phyloP scores from a whole-genome alignment of 805 yeast genomes.

The Candida germanica region DNA sequence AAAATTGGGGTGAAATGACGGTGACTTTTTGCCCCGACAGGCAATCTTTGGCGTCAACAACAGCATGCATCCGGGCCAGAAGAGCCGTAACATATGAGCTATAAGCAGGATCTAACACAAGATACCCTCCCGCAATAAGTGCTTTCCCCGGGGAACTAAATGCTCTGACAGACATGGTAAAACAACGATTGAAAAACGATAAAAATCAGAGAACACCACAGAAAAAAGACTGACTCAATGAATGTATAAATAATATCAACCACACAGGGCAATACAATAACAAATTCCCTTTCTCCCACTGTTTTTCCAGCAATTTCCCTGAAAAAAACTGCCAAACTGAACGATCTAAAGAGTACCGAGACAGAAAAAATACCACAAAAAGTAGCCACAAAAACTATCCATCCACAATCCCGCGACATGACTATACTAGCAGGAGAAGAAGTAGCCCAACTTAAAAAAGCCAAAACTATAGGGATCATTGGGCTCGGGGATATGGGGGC shows the following conservation, averaged over 20 bases:
- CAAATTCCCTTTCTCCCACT: too few relatives aligned
- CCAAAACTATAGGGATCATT: slow-evolving; percentile 77
- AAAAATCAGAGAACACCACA: too few relatives aligned
- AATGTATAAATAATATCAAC: too few relatives aligned
- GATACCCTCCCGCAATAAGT: slow-evolving; percentile 88
- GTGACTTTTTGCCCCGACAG: slow-evolving; percentile 23
- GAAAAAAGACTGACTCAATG: too few relatives aligned
- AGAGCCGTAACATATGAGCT: slow-evolving; percentile 81
- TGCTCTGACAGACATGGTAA: slow-evolving; percentile 26
- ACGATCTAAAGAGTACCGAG: too few relatives aligned
- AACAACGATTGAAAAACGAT: too few relatives aligned
- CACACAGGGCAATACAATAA: too few relatives aligned
- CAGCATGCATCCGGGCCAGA: slow-evolving; percentile 86
- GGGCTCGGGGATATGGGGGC: slow-evolving; percentile 98
- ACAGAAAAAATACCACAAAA: too few relatives aligned
- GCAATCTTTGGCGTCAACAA: slow-evolving; percentile 27
- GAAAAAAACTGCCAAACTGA: too few relatives aligned
- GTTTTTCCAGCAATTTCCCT: too few relatives aligned
- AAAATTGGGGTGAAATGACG: slow-evolving; percentile 76
- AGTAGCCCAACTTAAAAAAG: slow-evolving; percentile 13
- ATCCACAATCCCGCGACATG: slow-evolving; percentile 72
- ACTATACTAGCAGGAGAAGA: slow-evolving; percentile 32
- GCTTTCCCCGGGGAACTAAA: slow-evolving; percentile 97
- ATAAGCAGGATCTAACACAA: slow-evolving; percentile 78
- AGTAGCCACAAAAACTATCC: too few relatives aligned